Percentiles rank a stretch among this genome's conserved stretches.
Conservation (phyloP, 139 green algal species). For the Trebouxia sp. region DNA sequence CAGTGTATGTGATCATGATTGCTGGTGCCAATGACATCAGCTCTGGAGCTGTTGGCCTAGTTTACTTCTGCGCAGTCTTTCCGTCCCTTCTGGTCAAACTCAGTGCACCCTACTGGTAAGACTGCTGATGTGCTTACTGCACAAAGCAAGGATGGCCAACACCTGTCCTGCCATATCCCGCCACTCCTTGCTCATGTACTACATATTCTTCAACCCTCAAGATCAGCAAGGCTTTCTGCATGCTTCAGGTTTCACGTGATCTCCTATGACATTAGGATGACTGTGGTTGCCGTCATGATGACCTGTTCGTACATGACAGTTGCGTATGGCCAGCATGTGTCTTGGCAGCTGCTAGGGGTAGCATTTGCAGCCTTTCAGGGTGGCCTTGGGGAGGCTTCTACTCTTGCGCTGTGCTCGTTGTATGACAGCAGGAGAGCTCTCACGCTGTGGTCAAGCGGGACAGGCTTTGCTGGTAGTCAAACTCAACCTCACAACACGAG, state of each 20-base stretch:
- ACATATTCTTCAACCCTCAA: neutral
- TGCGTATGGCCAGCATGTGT: slow-evolving; percentile 32
- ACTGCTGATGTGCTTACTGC: neutral
- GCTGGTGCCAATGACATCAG: slow-evolving; percentile 63
- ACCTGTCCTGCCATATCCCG: too few species aligned
- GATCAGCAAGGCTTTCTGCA: neutral
- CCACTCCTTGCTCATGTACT: neutral
- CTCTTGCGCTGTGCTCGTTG: slow-evolving; percentile 52
- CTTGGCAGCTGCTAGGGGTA: slow-evolving; percentile 59
- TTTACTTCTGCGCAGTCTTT: slow-evolving; percentile 62
- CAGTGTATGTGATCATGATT: slow-evolving; percentile 72
- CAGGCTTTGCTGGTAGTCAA: slow-evolving; percentile 50
- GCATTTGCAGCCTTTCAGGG: slow-evolving; percentile 54
- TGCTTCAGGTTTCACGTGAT: slow-evolving; percentile 59
- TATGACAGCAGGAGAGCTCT: slow-evolving; percentile 40
- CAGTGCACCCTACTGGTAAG: slow-evolving; percentile 40
- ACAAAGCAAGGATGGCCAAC: neutral
- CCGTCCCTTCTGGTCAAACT: slow-evolving; percentile 61
- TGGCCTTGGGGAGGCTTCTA: slow-evolving; percentile 62
- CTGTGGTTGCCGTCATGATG: slow-evolving; percentile 50
- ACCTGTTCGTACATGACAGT: slow-evolving; percentile 47
- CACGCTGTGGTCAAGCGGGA: slow-evolving; percentile 55
- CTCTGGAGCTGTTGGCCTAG: slow-evolving; percentile 54
- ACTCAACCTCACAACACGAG: neutral
- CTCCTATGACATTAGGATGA: slow-evolving; percentile 46